Evolutionary conservation across 106 monocot genomes (phyloP), one percentile per base, ranked within the genome.

Genomic region (Allium fistulosum): DNA sequence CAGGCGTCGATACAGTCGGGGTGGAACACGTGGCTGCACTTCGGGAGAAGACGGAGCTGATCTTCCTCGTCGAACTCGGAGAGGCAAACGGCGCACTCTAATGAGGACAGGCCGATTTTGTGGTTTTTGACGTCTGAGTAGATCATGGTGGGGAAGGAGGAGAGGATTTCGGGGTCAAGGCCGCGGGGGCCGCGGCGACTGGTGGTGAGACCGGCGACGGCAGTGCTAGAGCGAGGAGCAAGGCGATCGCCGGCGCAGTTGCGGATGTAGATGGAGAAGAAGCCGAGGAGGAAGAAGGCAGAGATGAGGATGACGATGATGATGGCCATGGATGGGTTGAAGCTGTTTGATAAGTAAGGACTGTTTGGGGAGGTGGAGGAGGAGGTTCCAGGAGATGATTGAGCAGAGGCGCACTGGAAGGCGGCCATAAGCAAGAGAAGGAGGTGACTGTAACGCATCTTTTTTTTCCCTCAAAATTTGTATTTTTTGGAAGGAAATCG

Each of bases 31-130:
- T 99, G 99, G 61, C 55, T 73, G 76, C 99, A 99, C 62, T 77
- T 79, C 49, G 99, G 92, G 37, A 99, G 87, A 46, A 93, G 80
- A 11, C 85, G 83, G 59, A 99, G 78, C 4, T 66, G 77, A 51
- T 99, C 99, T 49, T 88, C 81, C 57, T 99, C 99, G 50, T 92
- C 87, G 81, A 99, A 99, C 80, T 99, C 99, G 64, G 68, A 69
- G 61, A 99, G 49, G 74, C 99, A 99, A 22, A 99, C 90, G 16
- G 93, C 99, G 81, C 93, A 99, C 79, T 99, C 93, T 0, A 99
- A 80, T 59, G 80, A 65, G 6, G 77, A 77, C 73, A 86, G 87
- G 4, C 86, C 92, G 48, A 81, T 52, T 75, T 92, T 97, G 71
- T 76, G 82, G 53, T 56, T 84, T 81, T 88, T 88, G 51, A 87